Base-by-base conservation (phyloP, 306 rosid species). In the Acmispon strigosus region DNA sequence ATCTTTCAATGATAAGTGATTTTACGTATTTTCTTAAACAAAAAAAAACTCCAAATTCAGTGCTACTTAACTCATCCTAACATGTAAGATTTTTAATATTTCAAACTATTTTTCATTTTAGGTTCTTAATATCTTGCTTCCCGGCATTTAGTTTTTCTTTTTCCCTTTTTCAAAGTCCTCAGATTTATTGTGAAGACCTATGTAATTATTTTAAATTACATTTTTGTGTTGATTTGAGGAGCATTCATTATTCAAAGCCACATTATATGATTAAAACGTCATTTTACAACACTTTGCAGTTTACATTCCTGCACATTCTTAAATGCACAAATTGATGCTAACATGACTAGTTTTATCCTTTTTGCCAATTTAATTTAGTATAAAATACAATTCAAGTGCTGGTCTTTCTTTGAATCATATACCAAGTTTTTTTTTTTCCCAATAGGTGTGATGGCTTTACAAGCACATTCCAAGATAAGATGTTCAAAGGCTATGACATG, bases 401-500 rank as follows among this genome's bases (percentile, higher is more conserved):
- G 20, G 53, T 43, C 53, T 43, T 42, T 44, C 39, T 42, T 42
- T 43, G 24, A 62, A 20, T 43, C 53, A 12, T 13, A 12, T 41
- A 6, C 17, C 12, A 13, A 16, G 9, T 11, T 63, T 45, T 18
- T 53, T 10, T 6, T 18, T 53, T 10, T 6, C 17, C 43, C 48
- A 64, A 64, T 24, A 64, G 70, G 70, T 64, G 70, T 9, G 70
- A 64, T 45, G 70, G 70, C 42, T 64, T 64, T 64, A 64, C 70
- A 64, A 64, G 70, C 20, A 64, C 70, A 27, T 64, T 64, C 56
- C 70, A 64, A 64, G 70, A 64, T 45, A 64, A 64, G 56, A n/a
- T 64, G 70, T 64, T 64, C 47, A 64, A n/a, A 45, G 70, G 70
- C 43, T 64, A 64, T 64, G 50, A 64, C 56, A 64, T 64, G 70